Conservation (phyloP, 2,329 filamentous ascomycete genomes). For the Fusarium transvaalense region DNA sequence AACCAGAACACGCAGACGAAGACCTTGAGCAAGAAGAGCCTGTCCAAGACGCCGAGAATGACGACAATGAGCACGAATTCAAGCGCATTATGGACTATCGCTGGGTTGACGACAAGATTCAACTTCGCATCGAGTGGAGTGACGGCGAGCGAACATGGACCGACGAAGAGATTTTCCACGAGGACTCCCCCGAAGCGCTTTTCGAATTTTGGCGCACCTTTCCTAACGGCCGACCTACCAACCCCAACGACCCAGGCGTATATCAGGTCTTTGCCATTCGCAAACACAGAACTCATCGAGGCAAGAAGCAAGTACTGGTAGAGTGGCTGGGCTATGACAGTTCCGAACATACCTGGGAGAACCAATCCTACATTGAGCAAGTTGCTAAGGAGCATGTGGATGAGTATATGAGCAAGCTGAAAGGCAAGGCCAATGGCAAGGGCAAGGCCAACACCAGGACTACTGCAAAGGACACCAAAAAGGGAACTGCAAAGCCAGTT, state of each 20-base stretch:
- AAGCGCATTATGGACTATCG: slow-evolving; percentile 47
- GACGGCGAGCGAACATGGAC: slow-evolving; percentile 52
- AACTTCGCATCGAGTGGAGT: slow-evolving; percentile 52
- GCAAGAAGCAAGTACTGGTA: slow-evolving; percentile 49
- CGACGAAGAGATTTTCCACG: slow-evolving; percentile 51
- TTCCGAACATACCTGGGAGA: slow-evolving; percentile 51
- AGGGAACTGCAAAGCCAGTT: background rate
- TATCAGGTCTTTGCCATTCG: slow-evolving; percentile 53
- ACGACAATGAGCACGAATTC: slow-evolving; percentile 9
- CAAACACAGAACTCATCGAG: slow-evolving; percentile 48
- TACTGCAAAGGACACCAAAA: background rate
- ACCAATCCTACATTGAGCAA: slow-evolving; percentile 43
- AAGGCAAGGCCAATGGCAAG: background rate
- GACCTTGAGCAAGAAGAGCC: background rate
- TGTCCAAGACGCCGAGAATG: slow-evolving; percentile 1
- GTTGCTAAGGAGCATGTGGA: slow-evolving; percentile 47
- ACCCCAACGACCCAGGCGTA: slow-evolving; percentile 49
- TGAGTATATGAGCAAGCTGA: slow-evolving; percentile 43
- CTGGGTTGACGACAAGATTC: slow-evolving; percentile 48
- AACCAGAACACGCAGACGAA: background rate
- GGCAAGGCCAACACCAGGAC: background rate
- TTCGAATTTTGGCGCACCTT: slow-evolving; percentile 52
- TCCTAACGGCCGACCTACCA: slow-evolving; percentile 50
- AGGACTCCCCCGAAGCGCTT: slow-evolving; percentile 50
- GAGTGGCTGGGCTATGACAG: slow-evolving; percentile 55